These are phyloP conservation scores for Komagataella populi DNA, from an alignment of 805 yeast genomes.

Conservation along the genomic window DNA sequence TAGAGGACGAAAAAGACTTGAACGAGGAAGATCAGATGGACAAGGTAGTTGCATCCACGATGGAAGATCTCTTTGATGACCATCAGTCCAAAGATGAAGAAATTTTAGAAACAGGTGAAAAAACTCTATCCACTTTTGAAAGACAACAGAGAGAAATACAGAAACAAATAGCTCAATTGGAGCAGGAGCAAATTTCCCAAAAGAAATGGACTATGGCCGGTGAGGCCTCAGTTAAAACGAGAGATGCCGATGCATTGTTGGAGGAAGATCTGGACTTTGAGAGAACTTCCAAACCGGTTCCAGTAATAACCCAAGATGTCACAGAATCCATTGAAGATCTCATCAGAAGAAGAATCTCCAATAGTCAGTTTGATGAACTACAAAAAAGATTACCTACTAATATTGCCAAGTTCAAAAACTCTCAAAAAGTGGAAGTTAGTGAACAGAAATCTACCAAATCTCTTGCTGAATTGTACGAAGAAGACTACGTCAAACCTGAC, in stretches of 20 bases:
- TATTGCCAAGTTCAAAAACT: conserved; percentile 45
- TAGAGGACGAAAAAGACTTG: conserved; percentile 4
- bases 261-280: conserved; percentile 82
- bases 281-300: conserved; percentile 89
- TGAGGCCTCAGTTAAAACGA: conserved; percentile 68
- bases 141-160: conserved; percentile 68
- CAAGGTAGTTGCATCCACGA: conserved; percentile 44
- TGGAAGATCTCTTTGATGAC: conserved; percentile 46
- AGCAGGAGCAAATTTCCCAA: conserved; percentile 77
- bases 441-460: conserved; percentile 81
- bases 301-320: conserved; percentile 80
- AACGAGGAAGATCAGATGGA: conserved; percentile 25
- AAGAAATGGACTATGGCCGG: conserved; percentile 94
- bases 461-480: conserved; percentile 85
- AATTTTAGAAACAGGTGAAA: conserved; percentile 11
- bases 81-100: conserved; percentile 21
- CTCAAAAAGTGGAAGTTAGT: conserved; percentile 48
- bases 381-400: conserved; percentile 61
- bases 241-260: conserved; percentile 77
- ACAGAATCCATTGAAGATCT: conserved; percentile 83
- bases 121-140: conserved; percentile 60
- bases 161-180: conserved; percentile 65
- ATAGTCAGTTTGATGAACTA: conserved; percentile 71
- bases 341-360: conserved; percentile 69
- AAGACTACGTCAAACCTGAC: conserved; percentile 41